A percentile compares a stretch with the other conserved stretches of the same genome.
These are phyloP conservation scores for Phytophthora hybrid DNA, from an alignment of 352 stramenopile genomes.

Conservation along the genomic window DNA sequence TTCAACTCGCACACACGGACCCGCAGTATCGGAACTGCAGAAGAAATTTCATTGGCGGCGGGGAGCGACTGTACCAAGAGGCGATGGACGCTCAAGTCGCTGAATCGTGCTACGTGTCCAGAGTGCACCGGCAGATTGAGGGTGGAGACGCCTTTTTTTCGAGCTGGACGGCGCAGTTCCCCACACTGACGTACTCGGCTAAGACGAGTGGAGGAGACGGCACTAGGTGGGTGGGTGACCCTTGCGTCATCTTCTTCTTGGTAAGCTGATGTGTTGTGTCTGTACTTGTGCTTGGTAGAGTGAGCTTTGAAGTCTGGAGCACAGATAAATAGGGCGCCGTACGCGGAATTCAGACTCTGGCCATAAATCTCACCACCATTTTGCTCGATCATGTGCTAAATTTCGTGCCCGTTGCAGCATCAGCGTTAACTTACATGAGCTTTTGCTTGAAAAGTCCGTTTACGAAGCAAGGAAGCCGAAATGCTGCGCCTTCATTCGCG, in stretches of 20 bases:
- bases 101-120: constrained; percentile 70
- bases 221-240: constrained; percentile 22
- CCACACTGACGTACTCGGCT: constrained; percentile 44
- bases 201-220: constrained; percentile 34
- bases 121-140: constrained; percentile 55
- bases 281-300: constrained; percentile 21
- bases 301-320: constrained; percentile 52
- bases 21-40: constrained; percentile 37
- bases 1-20: constrained; percentile 44
- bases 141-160: constrained; percentile 72
- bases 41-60: constrained; percentile 53
- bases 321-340: background rate
- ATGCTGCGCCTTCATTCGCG: too few relatives aligned
- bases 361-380: too few relatives aligned
- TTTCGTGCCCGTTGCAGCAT: constrained; percentile 38
- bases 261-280: background rate
- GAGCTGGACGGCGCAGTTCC: constrained; percentile 54
- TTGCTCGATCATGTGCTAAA: too few relatives aligned
- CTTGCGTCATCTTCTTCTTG: background rate
- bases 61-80: constrained; percentile 67
- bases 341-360: too few relatives aligned
- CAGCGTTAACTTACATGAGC: too few relatives aligned
- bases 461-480: too few relatives aligned
- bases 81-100: constrained; percentile 51
- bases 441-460: too few relatives aligned